Percentiles rank a stretch among this genome's conserved stretches.
Evolutionary conservation across 768 basidiomycete genomes (phyloP).

Genomic region (Auriscalpium vulgare): DNA sequence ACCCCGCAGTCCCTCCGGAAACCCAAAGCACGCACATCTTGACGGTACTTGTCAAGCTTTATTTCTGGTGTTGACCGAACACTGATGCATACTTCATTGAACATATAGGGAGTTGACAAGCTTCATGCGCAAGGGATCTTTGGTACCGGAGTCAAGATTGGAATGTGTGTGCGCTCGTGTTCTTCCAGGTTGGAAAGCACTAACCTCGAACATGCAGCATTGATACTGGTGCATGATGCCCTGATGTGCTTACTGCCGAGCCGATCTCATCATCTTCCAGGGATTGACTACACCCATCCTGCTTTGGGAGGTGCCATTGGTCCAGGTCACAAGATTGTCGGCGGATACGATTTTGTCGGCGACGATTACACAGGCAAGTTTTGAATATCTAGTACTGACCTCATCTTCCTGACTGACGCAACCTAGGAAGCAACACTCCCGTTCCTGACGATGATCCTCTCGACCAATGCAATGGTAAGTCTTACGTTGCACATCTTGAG

Average conservation of each 20-base stretch:
- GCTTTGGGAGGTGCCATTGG: constrained; percentile 47
- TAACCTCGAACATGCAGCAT: constrained; percentile 28
- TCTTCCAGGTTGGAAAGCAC: neutral
- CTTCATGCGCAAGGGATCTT: constrained; percentile 54
- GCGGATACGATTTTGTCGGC: constrained; percentile 53
- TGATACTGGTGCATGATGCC: constrained; percentile 25
- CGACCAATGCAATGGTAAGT: constrained; percentile 39
- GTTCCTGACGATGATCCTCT: constrained; percentile 44
- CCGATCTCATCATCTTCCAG: constrained; percentile 13
- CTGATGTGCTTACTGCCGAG: no score
- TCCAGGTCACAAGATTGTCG: constrained; percentile 42
- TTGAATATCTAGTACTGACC: neutral
- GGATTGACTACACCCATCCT: constrained; percentile 50
- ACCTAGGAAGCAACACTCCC: constrained; percentile 36
- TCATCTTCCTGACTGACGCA: no score
- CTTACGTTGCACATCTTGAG: neutral
- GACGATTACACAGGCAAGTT: constrained; percentile 39
- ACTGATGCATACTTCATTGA: neutral
- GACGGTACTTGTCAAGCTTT: constrained; percentile 30
- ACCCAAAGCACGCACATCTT: constrained; percentile 44
- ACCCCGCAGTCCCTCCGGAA: constrained; percentile 37
- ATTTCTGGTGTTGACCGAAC: neutral
- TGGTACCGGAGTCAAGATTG: constrained; percentile 62
- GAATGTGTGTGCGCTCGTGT: constrained; percentile 35
- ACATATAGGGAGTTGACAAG: constrained; percentile 48